Conservation (phyloP, 2,329 filamentous ascomycete species). For the Penicillium carneum region DNA sequence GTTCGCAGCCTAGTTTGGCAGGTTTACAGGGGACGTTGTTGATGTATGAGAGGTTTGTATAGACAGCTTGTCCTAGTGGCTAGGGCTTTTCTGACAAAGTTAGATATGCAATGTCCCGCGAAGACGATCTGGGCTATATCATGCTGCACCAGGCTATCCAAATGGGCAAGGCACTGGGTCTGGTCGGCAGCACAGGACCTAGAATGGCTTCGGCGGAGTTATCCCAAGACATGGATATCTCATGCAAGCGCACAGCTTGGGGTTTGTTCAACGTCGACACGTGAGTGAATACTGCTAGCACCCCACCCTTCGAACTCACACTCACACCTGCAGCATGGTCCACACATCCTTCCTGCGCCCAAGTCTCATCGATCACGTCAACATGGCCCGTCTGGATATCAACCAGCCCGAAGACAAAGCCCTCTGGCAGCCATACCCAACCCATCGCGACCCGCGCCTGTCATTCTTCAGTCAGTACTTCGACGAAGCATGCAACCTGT, state of each 20-base stretch:
- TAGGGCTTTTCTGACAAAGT: background rate
- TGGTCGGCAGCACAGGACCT: slow-evolving; percentile 39
- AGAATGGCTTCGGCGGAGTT: slow-evolving; percentile 33
- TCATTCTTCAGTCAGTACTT: slow-evolving; percentile 44
- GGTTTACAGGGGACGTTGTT: slow-evolving; percentile 47
- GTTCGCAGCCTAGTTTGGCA: slow-evolving; percentile 38
- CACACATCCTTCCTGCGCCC: slow-evolving; percentile 48
- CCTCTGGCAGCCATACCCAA: slow-evolving; percentile 46
- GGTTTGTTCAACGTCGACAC: slow-evolving; percentile 51
- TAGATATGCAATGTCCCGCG: slow-evolving; percentile 48
- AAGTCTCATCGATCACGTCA: slow-evolving; percentile 46
- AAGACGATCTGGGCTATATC: slow-evolving; percentile 48
- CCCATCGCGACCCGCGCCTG: slow-evolving; percentile 38
- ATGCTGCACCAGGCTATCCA: slow-evolving; percentile 49
- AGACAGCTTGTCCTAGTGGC: background rate
- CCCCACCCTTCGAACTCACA: background rate
- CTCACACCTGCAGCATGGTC: slow-evolving; percentile 36
- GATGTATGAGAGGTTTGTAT: slow-evolving; percentile 46
- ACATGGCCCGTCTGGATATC: slow-evolving; percentile 34
- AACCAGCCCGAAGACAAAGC: slow-evolving; percentile 30
- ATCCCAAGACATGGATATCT: slow-evolving; percentile 43
- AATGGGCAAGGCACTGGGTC: slow-evolving; percentile 44
- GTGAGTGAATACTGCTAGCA: slow-evolving; percentile 32
- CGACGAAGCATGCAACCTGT: slow-evolving; percentile 45
- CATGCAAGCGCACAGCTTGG: slow-evolving; percentile 46